phyloP scores from a whole-genome alignment of 257 asterid genomes.

The Fraxinus cuspidata region DNA sequence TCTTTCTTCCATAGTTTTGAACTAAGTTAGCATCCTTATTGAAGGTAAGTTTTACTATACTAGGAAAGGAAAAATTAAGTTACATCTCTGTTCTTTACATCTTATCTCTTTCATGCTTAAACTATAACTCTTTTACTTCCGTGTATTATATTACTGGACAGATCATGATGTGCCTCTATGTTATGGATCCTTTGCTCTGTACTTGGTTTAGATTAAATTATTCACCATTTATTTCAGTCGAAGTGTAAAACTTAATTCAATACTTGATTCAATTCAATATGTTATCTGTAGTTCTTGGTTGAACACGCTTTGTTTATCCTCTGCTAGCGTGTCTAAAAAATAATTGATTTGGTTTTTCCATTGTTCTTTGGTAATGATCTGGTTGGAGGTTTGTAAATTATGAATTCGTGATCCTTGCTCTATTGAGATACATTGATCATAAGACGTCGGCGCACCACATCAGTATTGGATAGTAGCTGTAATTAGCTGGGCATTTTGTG shows the following conservation, averaged over 20 bases:
- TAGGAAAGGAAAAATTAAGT: slow-evolving; percentile 1
- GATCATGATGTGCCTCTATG: not conserved
- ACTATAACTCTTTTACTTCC: not conserved
- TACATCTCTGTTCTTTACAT: not conserved
- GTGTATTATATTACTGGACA: not conserved
- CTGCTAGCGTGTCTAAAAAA: not conserved
- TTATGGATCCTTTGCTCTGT: not conserved
- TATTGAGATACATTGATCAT: not conserved
- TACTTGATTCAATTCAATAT: not conserved
- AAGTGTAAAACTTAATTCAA: not conserved
- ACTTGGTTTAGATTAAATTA: not conserved
- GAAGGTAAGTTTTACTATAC: not conserved
- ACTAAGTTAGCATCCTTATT: not conserved
- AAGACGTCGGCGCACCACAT: not conserved
- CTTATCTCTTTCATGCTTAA: not conserved
- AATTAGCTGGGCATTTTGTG: not conserved
- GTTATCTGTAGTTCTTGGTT: not conserved
- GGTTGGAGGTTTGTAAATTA: not conserved
- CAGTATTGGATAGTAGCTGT: not conserved
- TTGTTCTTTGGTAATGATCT: not conserved
- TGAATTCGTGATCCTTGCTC: not conserved
- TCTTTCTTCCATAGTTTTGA: not conserved
- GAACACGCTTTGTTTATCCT: not conserved
- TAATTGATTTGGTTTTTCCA: not conserved
- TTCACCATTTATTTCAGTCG: not conserved